Evolutionary conservation across 495 filamentous ascomycete species (phyloP).

Genomic region (Cercophora sp.): DNA sequence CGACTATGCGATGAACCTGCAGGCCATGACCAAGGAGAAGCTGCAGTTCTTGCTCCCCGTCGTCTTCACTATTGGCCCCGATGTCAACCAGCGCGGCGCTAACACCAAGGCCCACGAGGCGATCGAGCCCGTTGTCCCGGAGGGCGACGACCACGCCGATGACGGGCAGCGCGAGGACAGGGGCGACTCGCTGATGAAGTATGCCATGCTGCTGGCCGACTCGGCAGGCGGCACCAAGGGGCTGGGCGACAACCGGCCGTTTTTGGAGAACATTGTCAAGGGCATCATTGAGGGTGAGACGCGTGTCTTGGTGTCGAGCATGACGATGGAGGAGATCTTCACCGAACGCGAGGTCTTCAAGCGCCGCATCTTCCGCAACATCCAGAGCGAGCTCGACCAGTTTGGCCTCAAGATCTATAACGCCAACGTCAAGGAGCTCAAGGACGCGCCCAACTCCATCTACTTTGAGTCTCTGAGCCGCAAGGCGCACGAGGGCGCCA

Average conservation of each 20-base stretch:
- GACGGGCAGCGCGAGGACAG: slow-evolving; percentile 35
- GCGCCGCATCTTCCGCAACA: slow-evolving; percentile 68
- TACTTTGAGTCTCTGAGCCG: slow-evolving; percentile 76
- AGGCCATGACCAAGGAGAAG: slow-evolving; percentile 83
- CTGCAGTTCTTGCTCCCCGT: slow-evolving; percentile 73
- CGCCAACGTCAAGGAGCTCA: slow-evolving; percentile 76
- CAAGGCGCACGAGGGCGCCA: slow-evolving; percentile 79
- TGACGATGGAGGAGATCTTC: slow-evolving; percentile 88
- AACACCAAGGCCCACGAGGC: slow-evolving; percentile 21
- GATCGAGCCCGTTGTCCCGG: background rate
- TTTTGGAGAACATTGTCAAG: slow-evolving; percentile 81
- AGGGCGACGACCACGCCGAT: slow-evolving; percentile 12
- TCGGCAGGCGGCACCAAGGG: slow-evolving; percentile 42
- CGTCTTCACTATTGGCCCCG: slow-evolving; percentile 80
- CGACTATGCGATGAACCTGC: slow-evolving; percentile 69
- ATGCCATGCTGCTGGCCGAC: slow-evolving; percentile 70
- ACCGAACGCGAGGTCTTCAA: slow-evolving; percentile 78
- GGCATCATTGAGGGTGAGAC: slow-evolving; percentile 87
- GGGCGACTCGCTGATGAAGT: slow-evolving; percentile 63
- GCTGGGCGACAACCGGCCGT: slow-evolving; percentile 46
- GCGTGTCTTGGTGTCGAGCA: slow-evolving; percentile 67
- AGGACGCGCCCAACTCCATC: slow-evolving; percentile 68
- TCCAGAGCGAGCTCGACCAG: slow-evolving; percentile 68
- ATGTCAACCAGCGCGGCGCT: slow-evolving; percentile 53
- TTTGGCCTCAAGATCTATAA: slow-evolving; percentile 74